phyloP scores from a whole-genome alignment of 495 filamentous ascomycete species.

The Apiosordaria backusii region DNA sequence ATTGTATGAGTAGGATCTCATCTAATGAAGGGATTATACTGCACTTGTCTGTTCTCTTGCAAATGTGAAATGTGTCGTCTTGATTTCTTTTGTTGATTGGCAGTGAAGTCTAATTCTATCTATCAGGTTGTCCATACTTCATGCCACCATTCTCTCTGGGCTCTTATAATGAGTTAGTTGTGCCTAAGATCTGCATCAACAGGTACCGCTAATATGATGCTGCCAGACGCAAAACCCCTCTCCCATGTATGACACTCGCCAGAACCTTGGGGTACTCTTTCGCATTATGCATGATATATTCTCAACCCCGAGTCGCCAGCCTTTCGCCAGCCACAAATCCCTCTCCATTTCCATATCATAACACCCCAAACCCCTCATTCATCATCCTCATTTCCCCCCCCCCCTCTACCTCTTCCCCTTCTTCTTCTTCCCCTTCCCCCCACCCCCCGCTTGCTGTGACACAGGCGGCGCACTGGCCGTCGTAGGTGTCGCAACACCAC shows the following conservation, averaged over 20 bases:
- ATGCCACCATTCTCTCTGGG: no score
- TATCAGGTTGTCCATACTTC: not conserved
- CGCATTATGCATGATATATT: no score
- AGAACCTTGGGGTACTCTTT: no score
- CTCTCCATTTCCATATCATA: no score
- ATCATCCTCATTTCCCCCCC: not conserved
- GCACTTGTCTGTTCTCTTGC: not conserved
- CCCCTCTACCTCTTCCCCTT: constrained; percentile 50
- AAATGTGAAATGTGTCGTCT: not conserved
- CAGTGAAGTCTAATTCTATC: not conserved
- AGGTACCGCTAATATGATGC: no score
- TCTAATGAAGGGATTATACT: not conserved
- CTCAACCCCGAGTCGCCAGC: no score
- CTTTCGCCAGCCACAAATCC: no score
- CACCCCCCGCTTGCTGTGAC: constrained; percentile 29
- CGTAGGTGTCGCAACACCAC: constrained; percentile 21
- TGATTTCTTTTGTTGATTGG: not conserved
- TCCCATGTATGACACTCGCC: no score
- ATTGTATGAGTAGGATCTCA: not conserved
- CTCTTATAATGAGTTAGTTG: no score
- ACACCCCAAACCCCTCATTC: not conserved
- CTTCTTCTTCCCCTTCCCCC: constrained; percentile 53
- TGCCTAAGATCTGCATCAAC: no score
- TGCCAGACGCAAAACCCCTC: no score
- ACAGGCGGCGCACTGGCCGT: not conserved